Conservation (phyloP, 2,329 filamentous ascomycete genomes). For the Chrysosporium keratinophilum region DNA sequence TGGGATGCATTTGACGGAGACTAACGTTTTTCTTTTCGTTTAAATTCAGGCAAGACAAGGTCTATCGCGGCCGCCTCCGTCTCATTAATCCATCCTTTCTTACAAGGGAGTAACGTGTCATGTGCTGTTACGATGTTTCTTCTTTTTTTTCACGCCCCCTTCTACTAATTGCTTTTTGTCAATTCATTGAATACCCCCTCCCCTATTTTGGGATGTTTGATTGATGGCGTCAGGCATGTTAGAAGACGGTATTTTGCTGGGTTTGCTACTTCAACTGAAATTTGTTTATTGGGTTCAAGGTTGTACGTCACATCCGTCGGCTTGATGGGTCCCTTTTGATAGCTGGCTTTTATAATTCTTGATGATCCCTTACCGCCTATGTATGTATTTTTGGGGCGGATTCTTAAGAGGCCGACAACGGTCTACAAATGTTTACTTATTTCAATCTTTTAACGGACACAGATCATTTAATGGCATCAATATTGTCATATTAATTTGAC, state of each 20-base stretch:
- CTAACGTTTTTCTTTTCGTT: slow-evolving; percentile 16
- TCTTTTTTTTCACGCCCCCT: neutral
- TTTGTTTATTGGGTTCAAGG: neutral
- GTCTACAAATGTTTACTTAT: neutral
- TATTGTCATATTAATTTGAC: slow-evolving; percentile 1
- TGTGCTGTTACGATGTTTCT: slow-evolving; percentile 6
- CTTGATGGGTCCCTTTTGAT: neutral
- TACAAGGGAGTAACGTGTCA: neutral
- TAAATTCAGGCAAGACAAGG: slow-evolving; percentile 37
- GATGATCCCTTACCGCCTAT: neutral
- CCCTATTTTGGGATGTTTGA: neutral
- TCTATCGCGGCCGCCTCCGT: slow-evolving; percentile 29
- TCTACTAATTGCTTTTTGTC: neutral
- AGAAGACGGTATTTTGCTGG: slow-evolving; percentile 1
- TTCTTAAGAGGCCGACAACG: neutral
- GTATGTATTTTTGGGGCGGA: neutral
- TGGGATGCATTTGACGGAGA: neutral
- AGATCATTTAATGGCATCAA: slow-evolving; percentile 2
- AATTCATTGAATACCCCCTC: slow-evolving; percentile 9
- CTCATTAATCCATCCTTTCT: slow-evolving; percentile 4
- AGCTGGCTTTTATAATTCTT: neutral
- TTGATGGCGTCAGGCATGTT: slow-evolving; percentile 8
- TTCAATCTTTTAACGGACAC: neutral
- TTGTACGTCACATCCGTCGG: neutral
- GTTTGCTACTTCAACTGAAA: neutral